phyloP scores from a whole-genome alignment of 495 filamentous ascomycete genomes.

The Parathielavia appendiculata region DNA sequence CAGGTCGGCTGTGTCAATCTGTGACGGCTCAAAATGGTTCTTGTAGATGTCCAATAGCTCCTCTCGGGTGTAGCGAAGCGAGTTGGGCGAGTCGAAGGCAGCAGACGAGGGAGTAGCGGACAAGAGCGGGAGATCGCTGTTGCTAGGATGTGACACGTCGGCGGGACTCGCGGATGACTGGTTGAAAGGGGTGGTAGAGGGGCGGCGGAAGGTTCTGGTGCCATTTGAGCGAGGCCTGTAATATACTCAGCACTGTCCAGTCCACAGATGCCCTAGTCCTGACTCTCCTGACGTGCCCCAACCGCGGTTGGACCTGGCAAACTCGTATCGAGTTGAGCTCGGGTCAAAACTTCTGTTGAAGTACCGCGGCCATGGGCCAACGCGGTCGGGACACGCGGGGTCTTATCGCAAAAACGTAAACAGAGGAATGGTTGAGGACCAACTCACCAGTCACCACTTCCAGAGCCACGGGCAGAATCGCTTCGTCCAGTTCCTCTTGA shows the following conservation, averaged over 20 bases:
- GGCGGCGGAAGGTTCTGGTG: conserved; percentile 80
- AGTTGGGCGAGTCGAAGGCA: conserved; percentile 44
- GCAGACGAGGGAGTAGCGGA: conserved; percentile 24
- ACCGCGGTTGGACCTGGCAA: neutral
- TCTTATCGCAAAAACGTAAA: neutral
- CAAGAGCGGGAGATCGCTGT: conserved; percentile 14
- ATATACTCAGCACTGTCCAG: conserved; percentile 6
- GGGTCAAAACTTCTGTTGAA: neutral
- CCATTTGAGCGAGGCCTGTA: conserved; percentile 60
- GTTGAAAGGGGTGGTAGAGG: conserved; percentile 55
- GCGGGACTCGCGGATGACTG: conserved; percentile 26
- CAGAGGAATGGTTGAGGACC: neutral
- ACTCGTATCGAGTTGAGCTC: neutral
- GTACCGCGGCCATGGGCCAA: too few species aligned
- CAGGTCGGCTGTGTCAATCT: conserved; percentile 59
- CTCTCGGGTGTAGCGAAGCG: conserved; percentile 67
- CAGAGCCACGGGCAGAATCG: conserved; percentile 28
- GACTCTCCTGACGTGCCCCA: neutral
- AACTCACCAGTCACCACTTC: conserved; percentile 37
- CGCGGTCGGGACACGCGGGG: neutral
- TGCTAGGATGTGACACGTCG: conserved; percentile 20
- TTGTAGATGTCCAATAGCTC: conserved; percentile 73
- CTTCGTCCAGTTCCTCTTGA: conserved; percentile 32
- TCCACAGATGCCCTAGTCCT: too few species aligned
- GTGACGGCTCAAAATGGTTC: conserved; percentile 51